Base-by-base conservation (phyloP, 129 eudicot genomes). In the Daucus carota region DNA sequence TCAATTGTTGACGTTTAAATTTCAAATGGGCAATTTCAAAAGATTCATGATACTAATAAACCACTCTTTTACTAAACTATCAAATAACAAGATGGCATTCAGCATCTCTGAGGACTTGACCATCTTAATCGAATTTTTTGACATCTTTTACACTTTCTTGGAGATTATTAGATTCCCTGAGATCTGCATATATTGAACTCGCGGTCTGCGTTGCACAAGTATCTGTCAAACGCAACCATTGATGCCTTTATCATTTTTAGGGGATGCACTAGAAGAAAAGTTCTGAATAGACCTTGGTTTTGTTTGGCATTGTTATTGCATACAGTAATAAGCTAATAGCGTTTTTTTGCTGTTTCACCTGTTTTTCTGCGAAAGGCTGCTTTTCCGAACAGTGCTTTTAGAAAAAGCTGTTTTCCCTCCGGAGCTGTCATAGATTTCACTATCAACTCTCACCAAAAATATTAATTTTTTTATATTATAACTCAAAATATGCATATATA, bases 151-250 rank as follows among this genome's bases (percentile, higher is more conserved):
- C 73, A 82, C 80, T 69, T 82, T 72, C 45, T 16, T 60, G 77
- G 71, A 75, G 74, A 63, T 15, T 38, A 74, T 60, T 78, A 40
- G 18, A 77, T 40, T 79, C 65, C 82, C 38, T 79, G 33, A 78
- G 62, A 73, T 83, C 57, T 84, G 75, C 70, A 74, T 42, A 80
- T 81, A 48, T 70, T 82, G 67, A 74, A 76, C 38, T 44, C 50
- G 31, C 75, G 84, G 85, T 66, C 50, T 70, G 76, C 73, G 38
- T 45, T 76, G 73, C 80, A 85, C 86, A 73, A 76, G 71, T 80
- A 28, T 50, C 70, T 71, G 14, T 24, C 45, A n/a, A 42, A 75
- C 78, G 67, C 44, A 65, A 29, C 17, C 52, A 34, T 68, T 57
- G 17, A 26, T 80, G 62, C 43, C 70, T 82, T 76, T 73, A 79